Conservation (phyloP, 345 rosid species). For the Lumnitzera littorea region DNA sequence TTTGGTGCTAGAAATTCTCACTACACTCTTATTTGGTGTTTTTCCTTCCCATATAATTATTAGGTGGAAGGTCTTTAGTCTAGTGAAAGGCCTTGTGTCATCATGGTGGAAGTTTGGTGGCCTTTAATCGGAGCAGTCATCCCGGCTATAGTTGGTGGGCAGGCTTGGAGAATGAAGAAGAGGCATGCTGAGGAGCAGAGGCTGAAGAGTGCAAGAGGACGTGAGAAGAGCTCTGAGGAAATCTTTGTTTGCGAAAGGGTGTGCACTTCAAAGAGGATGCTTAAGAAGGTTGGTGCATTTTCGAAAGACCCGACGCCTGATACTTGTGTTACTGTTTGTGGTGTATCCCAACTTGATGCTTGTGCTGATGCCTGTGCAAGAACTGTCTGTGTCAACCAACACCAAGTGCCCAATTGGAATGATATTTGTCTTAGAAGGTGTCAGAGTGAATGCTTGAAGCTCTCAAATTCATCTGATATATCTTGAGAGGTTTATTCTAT, state of each 20-base stretch:
- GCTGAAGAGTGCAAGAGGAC: conserved; percentile 63
- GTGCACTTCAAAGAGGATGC: conserved; percentile 82
- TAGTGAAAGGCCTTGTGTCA: too few species aligned
- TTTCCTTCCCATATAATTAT: too few species aligned
- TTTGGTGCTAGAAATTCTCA: too few species aligned
- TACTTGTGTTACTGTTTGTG: conserved; percentile 84
- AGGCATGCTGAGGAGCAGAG: conserved; percentile 61
- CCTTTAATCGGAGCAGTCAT: conserved; percentile 58
- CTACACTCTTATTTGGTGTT: too few species aligned
- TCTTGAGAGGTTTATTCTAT: conserved; percentile 11
- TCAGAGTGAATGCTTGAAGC: conserved; percentile 72
- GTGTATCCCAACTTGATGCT: conserved; percentile 84
- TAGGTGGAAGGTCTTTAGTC: too few species aligned
- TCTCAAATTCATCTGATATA: conserved; percentile 29
- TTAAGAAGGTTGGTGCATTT: conserved; percentile 74
- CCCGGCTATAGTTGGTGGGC: conserved; percentile 65
- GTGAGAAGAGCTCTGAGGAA: conserved; percentile 75
- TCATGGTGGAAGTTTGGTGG: conserved; percentile 88
- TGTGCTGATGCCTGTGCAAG: conserved; percentile 88
- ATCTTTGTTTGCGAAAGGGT: conserved; percentile 89
- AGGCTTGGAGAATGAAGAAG: conserved; percentile 60
- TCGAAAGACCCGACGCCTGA: conserved; percentile 73
- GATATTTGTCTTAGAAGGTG: conserved; percentile 75
- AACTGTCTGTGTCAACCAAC: conserved; percentile 79
- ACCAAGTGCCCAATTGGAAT: conserved; percentile 88